Percentiles rank a stretch among this genome's conserved stretches.
phyloP scores from a whole-genome alignment of 768 basidiomycete species.

The Amanita subjunquillea region DNA sequence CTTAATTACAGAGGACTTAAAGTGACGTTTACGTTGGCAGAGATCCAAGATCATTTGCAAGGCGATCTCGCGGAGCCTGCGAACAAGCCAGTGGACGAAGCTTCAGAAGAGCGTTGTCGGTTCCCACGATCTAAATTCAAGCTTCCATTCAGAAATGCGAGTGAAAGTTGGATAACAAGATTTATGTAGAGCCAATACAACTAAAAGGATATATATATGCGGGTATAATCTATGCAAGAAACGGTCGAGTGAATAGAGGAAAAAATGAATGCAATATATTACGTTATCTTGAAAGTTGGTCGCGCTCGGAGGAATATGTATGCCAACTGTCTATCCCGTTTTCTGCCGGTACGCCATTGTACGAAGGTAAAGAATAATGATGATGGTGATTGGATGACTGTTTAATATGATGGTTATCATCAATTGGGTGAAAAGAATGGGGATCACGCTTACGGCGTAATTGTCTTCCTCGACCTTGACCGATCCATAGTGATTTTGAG shows the following conservation, averaged over 20 bases:
- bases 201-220: not conserved
- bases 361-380: constrained; percentile 38
- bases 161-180: constrained; percentile 6
- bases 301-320: constrained; percentile 54
- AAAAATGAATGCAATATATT: constrained; percentile 11
- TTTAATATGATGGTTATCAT: not conserved
- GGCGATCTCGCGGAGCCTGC: not conserved
- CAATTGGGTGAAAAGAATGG: not conserved
- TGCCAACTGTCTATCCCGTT: constrained; percentile 53
- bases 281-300: constrained; percentile 44
- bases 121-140: constrained; percentile 18
- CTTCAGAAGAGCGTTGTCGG: constrained; percentile 10
- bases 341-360: constrained; percentile 32
- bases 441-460: constrained; percentile 33
- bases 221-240: constrained; percentile 8
- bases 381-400: constrained; percentile 15
- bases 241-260: not conserved
- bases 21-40: constrained; percentile 1
- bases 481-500: constrained; percentile 37
- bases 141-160: constrained; percentile 9
- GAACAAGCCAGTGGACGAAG: not conserved
- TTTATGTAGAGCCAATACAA: constrained; percentile 4
- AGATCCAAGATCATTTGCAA: constrained; percentile 1
- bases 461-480: constrained; percentile 66
- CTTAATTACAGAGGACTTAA: not conserved